phyloP scores from a whole-genome alignment of 148 eudicot species.

The Salicornia ramosissima region DNA sequence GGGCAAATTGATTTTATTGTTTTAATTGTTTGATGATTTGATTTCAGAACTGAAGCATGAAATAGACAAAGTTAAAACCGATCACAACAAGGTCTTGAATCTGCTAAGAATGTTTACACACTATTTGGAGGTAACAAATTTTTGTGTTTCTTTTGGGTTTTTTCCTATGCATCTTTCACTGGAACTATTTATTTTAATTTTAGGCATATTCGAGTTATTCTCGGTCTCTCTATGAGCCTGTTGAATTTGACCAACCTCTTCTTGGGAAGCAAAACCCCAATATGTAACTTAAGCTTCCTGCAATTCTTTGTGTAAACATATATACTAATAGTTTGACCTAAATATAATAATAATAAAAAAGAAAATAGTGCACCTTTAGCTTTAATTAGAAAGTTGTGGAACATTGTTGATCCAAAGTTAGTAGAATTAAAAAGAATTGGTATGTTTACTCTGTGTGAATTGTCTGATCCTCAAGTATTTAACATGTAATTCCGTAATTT shows the following conservation, averaged over 20 bases:
- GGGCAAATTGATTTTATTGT: neutral
- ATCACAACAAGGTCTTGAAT: slow-evolving; percentile 31
- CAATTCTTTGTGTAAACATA: no score
- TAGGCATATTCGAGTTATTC: no score
- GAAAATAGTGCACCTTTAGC: neutral
- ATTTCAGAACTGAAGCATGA: slow-evolving; percentile 29
- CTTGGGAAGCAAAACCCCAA: no score
- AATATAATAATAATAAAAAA: no score
- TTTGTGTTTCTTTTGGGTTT: neutral
- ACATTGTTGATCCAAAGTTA: neutral
- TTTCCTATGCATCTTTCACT: neutral
- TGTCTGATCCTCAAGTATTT: neutral
- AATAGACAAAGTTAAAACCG: slow-evolving; percentile 24
- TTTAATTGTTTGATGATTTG: neutral
- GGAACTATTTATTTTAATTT: neutral
- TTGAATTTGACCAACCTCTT: no score
- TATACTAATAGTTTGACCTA: neutral
- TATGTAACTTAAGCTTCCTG: no score
- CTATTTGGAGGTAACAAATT: slow-evolving; percentile 40
- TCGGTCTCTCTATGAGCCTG: no score
- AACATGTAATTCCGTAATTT: neutral
- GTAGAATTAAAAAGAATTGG: no score
- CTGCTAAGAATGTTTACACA: slow-evolving; percentile 42
- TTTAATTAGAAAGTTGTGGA: neutral
- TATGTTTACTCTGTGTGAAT: slow-evolving; percentile 4